Conservation (phyloP, 805 yeast genomes). For the Saccharomycopsis fodiens region DNA sequence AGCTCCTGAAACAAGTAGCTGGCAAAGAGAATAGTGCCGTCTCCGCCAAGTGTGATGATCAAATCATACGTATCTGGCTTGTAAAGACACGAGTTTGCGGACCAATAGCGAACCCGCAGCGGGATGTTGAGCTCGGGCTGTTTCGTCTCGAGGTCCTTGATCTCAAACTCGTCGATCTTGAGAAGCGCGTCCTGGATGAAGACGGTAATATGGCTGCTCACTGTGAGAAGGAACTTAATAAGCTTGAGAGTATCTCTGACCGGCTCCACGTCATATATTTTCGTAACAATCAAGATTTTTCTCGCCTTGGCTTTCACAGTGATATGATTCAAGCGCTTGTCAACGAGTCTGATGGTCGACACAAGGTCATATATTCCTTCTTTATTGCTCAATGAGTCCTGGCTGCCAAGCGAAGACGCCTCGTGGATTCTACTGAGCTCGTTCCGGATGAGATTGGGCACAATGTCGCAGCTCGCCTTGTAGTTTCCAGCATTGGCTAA, state of each 20-base stretch:
- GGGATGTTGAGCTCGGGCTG: constrained; percentile 18
- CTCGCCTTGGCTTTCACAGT: constrained; percentile 24
- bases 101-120: constrained; percentile 28
- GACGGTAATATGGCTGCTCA: constrained; percentile 36
- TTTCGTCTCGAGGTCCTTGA: constrained; percentile 34
- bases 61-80: constrained; percentile 53
- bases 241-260: constrained; percentile 24
- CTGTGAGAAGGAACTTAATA: constrained; percentile 21
- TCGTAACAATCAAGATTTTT: constrained; percentile 27
- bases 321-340: constrained; percentile 25
- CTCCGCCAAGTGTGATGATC: constrained; percentile 89
- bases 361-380: constrained; percentile 21
- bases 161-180: constrained; percentile 30
- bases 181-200: constrained; percentile 33
- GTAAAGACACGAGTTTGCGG: constrained; percentile 31
- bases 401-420: background rate
- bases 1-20: constrained; percentile 76
- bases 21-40: constrained; percentile 88
- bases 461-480: constrained; percentile 16
- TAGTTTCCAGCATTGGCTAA: constrained; percentile 5
- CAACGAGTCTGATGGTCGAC: constrained; percentile 27
- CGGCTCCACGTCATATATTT: constrained; percentile 28
- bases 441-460: constrained; percentile 16
- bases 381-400: constrained; percentile 2
- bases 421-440: constrained; percentile 2